Percentiles rank a stretch among this genome's conserved stretches.
These are phyloP conservation scores for Eimeria acervulina DNA, from an alignment of 169 alveolate genomes.

Conservation along the genomic window DNA sequence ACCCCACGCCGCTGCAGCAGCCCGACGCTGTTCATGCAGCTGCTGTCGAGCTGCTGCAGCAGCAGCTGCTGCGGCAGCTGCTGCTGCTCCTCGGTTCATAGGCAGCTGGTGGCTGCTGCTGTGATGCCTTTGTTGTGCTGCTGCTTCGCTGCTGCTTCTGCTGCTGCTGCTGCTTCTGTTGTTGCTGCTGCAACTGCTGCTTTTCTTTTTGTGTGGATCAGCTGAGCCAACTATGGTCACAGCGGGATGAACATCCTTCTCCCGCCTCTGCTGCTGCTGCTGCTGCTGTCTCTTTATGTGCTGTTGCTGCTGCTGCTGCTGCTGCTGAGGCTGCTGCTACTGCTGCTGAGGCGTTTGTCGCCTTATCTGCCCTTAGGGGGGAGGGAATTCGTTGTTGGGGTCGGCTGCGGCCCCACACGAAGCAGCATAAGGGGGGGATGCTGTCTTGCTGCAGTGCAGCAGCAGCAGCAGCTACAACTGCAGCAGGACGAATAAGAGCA, in stretches of 20 bases:
- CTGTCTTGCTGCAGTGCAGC: constrained; percentile 8
- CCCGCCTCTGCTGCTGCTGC: constrained; percentile 5
- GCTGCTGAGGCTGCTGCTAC: not conserved
- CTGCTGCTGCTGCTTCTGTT: not conserved
- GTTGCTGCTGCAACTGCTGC: constrained; percentile 6
- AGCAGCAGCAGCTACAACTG: not conserved
- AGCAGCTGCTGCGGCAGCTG: not conserved
- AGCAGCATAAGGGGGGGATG: not conserved
- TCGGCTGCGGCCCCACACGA: constrained; percentile 50
- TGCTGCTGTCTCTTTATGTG: not conserved
- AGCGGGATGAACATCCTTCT: not conserved
- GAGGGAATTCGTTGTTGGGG: not conserved
- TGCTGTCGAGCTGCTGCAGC: constrained; percentile 44
- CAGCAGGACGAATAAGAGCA: not conserved
- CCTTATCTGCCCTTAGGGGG: not conserved
- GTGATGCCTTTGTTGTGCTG: not conserved
- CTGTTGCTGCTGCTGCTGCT: constrained; percentile 51
- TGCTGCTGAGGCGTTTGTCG: not conserved
- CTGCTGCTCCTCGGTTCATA: not conserved
- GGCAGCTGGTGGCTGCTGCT: constrained; percentile 38
- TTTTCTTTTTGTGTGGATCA: not conserved
- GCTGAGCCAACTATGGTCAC: not conserved
- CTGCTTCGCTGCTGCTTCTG: not conserved
- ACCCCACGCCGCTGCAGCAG: not conserved
- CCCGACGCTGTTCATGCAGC: not conserved